Evolutionary conservation across 306 rosid species (phyloP).

Genomic region (Alnus rubra): DNA sequence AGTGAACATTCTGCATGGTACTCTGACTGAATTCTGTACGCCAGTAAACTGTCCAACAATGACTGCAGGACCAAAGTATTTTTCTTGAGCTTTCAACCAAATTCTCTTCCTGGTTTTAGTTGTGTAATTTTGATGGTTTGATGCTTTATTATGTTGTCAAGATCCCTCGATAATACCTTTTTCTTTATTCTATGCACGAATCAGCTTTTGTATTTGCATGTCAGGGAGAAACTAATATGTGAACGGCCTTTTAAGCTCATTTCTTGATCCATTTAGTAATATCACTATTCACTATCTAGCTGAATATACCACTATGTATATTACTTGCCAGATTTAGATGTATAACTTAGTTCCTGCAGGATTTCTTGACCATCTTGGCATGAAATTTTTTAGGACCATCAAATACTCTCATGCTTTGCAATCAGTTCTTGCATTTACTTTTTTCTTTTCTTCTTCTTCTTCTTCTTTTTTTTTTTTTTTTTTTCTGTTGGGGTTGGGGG

Average conservation of each 20-base stretch:
- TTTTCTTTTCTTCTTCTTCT: no score
- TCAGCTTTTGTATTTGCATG: slow-evolving; percentile 6
- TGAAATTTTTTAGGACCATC: neutral
- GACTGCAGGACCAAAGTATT: slow-evolving; percentile 86
- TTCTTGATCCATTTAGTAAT: neutral
- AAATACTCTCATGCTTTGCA: neutral
- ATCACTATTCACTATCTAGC: neutral
- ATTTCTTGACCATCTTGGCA: neutral
- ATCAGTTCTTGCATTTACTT: neutral
- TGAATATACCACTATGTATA: neutral
- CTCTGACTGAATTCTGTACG: slow-evolving; percentile 90
- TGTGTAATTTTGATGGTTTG: neutral
- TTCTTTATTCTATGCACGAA: neutral
- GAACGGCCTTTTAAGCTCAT: neutral
- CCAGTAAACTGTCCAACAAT: slow-evolving; percentile 70
- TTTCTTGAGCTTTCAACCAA: slow-evolving; percentile 34
- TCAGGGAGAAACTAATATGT: slow-evolving; percentile 10
- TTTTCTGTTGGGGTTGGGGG: neutral
- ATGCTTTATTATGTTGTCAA: neutral
- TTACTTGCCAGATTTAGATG: neutral
- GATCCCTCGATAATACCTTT: neutral
- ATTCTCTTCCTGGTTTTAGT: slow-evolving; percentile 15
- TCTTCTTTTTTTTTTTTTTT: no score
- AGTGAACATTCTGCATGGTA: slow-evolving; percentile 78
- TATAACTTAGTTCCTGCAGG: neutral